Base-by-base conservation (phyloP, 2,329 filamentous ascomycete species). In the Eutypa lata region DNA sequence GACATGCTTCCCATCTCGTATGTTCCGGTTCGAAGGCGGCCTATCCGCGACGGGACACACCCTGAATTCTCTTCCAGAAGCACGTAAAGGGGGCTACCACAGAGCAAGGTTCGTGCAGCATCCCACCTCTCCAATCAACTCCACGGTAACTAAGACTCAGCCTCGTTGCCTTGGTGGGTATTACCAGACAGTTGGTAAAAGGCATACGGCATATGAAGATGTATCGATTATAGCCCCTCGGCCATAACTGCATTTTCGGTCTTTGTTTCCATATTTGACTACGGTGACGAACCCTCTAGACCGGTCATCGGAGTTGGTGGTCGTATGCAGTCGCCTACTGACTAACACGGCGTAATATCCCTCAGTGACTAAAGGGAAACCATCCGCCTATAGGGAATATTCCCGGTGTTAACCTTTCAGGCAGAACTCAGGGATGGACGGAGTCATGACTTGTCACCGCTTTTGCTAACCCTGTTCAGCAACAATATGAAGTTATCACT, bases 21-120 rank as follows among this genome's bases (percentile, higher is more conserved):
- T 8, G 24, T 52, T 53, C 8, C 56, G 54, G 56, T 52, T 47
- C 47, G 50, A 50, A 53, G 55, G 22, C 10, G 13, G 13, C 8
- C 42, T 14, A 28, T 22, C 21, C 3, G 26, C 13, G 22, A 28
- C 11, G 21, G 42, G 14, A 24, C 26, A 26, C 26, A 31, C 26
- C 10, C 14, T 19, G 16, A n/a, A 21, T 45, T 42, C 11, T 5
- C 6, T 42, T 42, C 19, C 18, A 42, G 38, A 22, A 42, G 38
- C 42, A 45, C 22, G 3, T n/a, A 14, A 28, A 21, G 26, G 22
- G 22, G 22, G 21, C 26, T 24, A 7, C 4, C 6, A 8, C 6
- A 13, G 7, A 13, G 16, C 14, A 24, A 2, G 21, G 16, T 45
- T 26, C 11, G 5, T 28, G 3, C 22, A 45, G 14, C 11, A n/a